Conservation (phyloP, 2,329 filamentous ascomycete genomes). For the Leptosphaerulina australis region DNA sequence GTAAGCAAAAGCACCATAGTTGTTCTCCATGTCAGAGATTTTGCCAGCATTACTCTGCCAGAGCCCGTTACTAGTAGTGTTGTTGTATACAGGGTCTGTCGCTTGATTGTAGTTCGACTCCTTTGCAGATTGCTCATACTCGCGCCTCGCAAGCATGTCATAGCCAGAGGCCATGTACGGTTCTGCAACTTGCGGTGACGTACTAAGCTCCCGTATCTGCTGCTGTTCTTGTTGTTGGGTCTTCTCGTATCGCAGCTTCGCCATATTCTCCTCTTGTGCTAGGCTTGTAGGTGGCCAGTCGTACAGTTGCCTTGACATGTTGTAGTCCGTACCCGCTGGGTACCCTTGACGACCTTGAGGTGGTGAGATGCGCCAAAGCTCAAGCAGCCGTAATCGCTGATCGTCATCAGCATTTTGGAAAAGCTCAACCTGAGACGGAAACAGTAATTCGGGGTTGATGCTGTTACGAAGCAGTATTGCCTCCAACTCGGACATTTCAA, state of each 20-base stretch:
- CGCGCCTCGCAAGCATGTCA: slow-evolving; percentile 68
- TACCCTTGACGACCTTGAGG: slow-evolving; percentile 54
- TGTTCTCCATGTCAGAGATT: slow-evolving; percentile 65
- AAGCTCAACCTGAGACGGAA: slow-evolving; percentile 75
- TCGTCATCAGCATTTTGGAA: slow-evolving; percentile 76
- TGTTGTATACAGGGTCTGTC: slow-evolving; percentile 72
- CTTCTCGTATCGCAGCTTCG: slow-evolving; percentile 65
- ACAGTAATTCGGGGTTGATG: slow-evolving; percentile 72
- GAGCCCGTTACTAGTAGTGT: slow-evolving; percentile 48
- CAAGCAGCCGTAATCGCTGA: slow-evolving; percentile 75
- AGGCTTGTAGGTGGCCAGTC: slow-evolving; percentile 63
- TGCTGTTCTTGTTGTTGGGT: slow-evolving; percentile 33
- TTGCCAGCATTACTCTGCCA: slow-evolving; percentile 54
- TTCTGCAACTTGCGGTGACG: slow-evolving; percentile 61
- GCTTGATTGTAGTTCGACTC: slow-evolving; percentile 58
- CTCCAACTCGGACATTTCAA: slow-evolving; percentile 54
- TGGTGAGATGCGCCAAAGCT: slow-evolving; percentile 84
- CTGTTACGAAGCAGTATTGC: slow-evolving; percentile 68
- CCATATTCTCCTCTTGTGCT: slow-evolving; percentile 61
- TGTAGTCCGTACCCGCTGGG: slow-evolving; percentile 53
- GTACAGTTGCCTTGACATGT: slow-evolving; percentile 49
- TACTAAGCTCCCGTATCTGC: slow-evolving; percentile 29
- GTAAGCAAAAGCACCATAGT: slow-evolving; percentile 68
- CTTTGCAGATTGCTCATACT: slow-evolving; percentile 63
- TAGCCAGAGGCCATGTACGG: slow-evolving; percentile 88